Percentiles rank a stretch among this genome's conserved stretches.
These are phyloP conservation scores for Thelonectria olida DNA, from an alignment of 2,329 filamentous ascomycete species.

Conservation along the genomic window DNA sequence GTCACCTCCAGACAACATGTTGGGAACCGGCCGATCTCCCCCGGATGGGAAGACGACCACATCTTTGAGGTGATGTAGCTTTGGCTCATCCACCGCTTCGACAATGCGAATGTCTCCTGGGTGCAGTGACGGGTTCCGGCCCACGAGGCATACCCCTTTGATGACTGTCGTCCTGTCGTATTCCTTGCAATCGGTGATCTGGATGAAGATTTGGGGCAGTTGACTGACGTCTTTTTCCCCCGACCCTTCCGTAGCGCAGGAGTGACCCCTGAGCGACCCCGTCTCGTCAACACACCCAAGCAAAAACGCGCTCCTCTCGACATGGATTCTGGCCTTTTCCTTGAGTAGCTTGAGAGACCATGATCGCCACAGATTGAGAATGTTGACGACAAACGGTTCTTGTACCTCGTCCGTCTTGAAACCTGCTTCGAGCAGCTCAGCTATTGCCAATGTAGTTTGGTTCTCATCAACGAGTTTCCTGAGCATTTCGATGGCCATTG, in stretches of 20 bases:
- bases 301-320: constrained; percentile 86
- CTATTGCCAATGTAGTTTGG: constrained; percentile 77
- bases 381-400: constrained; percentile 85
- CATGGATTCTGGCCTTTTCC: constrained; percentile 86
- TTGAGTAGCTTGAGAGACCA: constrained; percentile 92
- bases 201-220: constrained; percentile 89
- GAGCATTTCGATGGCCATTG: constrained; percentile 73
- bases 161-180: constrained; percentile 70
- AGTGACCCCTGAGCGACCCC: constrained; percentile 76
- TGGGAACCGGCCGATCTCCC: constrained; percentile 85
- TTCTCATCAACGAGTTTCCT: constrained; percentile 85
- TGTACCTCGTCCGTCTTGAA: constrained; percentile 70
- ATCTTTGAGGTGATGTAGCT: constrained; percentile 80
- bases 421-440: constrained; percentile 79
- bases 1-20: constrained; percentile 96
- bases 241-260: constrained; percentile 53
- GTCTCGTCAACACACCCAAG: constrained; percentile 92
- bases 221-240: constrained; percentile 55
- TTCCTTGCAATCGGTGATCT: constrained; percentile 71
- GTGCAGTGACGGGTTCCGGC: constrained; percentile 92
- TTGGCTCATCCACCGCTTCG: constrained; percentile 77
- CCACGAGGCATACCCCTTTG: constrained; percentile 81
- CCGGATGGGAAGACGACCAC: constrained; percentile 87
- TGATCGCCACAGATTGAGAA: constrained; percentile 85
- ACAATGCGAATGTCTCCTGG: constrained; percentile 92